A percentile compares a stretch with the other conserved stretches of the same genome.
Evolutionary conservation across 768 basidiomycete species (phyloP).

Genomic region (Mycena venus): DNA sequence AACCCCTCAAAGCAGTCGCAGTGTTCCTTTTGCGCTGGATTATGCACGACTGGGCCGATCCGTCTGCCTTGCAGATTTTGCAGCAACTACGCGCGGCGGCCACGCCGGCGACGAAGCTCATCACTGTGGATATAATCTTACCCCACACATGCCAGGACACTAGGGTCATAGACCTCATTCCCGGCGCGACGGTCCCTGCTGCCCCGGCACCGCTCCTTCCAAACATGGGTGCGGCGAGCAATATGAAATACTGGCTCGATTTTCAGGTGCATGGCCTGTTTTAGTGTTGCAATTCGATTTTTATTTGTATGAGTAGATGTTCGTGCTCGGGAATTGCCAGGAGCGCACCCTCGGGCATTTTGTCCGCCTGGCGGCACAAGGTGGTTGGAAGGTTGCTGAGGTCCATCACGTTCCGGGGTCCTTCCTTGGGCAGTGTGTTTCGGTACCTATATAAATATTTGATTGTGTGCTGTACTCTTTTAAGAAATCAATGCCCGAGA

Average conservation of each 20-base stretch:
- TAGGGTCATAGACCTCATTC: not conserved
- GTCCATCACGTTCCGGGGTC: constrained; percentile 19
- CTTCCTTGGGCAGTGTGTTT: constrained; percentile 11
- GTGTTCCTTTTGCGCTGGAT: constrained; percentile 53
- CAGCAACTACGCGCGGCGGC: constrained; percentile 56
- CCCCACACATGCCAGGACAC: constrained; percentile 4
- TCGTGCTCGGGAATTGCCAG: constrained; percentile 23
- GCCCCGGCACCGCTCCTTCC: constrained; percentile 20
- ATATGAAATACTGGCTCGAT: constrained; percentile 22
- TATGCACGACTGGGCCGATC: constrained; percentile 68
- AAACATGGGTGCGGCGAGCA: constrained; percentile 23
- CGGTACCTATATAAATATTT: not conserved
- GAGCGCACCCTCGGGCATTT: constrained; percentile 23
- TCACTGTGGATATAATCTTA: constrained; percentile 23
- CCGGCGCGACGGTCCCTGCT: constrained; percentile 6
- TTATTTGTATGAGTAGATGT: not conserved
- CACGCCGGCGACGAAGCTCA: constrained; percentile 32
- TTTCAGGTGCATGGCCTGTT: constrained; percentile 20
- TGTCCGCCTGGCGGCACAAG: not conserved
- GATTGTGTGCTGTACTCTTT: too few species aligned
- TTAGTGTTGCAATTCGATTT: not conserved
- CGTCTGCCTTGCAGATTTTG: constrained; percentile 53
- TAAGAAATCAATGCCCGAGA: too few species aligned
- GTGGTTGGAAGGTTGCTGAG: constrained; percentile 19
- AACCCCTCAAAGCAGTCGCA: constrained; percentile 54